Evolutionary conservation across 805 yeast genomes (phyloP).

Genomic region (Saccharomycodes ludwigii): DNA sequence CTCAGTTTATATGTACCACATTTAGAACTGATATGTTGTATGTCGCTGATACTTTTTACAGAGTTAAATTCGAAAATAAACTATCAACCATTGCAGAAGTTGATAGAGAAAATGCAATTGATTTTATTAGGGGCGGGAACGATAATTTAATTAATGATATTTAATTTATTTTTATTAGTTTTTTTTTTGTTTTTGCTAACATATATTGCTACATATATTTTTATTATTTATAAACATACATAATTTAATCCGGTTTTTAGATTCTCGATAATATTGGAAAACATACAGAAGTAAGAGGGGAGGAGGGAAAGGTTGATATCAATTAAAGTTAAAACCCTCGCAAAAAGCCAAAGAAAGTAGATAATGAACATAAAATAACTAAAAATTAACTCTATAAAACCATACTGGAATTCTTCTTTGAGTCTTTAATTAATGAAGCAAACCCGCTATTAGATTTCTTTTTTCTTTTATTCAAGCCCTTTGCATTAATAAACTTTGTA

Average conservation of each 20-base stretch:
- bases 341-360: conserved; percentile 1
- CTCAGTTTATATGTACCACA: conserved; percentile 93
- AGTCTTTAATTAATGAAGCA: conserved; percentile 36
- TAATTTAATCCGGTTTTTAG: neutral
- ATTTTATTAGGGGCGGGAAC: conserved; percentile 59
- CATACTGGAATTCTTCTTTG: conserved; percentile 17
- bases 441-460: conserved; percentile 32
- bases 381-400: neutral
- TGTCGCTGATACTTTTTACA: conserved; percentile 77
- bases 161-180: conserved; percentile 1
- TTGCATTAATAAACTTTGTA: conserved; percentile 30
- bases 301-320: neutral
- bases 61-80: conserved; percentile 74
- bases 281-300: neutral
- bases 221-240: neutral
- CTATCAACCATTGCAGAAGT: conserved; percentile 70
- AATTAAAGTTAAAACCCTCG: conserved; percentile 2
- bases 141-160: conserved; percentile 16
- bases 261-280: neutral
- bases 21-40: conserved; percentile 87
- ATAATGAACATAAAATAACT: neutral
- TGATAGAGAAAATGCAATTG: conserved; percentile 57
- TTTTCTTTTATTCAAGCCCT: conserved; percentile 30
- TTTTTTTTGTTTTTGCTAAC: conserved; percentile 2
- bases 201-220: neutral